Evolutionary conservation across 179 eudicot species (phyloP), one percentile per base, ranked within the genome.

Genomic region (Patellifolia procumbens): DNA sequence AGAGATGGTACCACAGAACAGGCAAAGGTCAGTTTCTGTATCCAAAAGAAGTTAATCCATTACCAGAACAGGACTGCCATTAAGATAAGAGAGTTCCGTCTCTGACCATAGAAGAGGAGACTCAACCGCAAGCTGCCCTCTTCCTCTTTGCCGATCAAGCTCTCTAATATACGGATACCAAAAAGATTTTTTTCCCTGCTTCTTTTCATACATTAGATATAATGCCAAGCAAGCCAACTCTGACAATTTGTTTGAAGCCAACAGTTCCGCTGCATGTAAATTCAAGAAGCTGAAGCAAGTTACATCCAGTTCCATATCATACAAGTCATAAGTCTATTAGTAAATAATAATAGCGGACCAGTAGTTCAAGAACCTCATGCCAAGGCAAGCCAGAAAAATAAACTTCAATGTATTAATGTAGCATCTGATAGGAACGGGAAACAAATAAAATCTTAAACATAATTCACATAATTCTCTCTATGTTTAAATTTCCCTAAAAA

Each of bases 181-280:
- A 77, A 93, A 89, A 45, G 99, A 96, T 84, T 87, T 87, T 78
- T 89, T 91, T 4, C 98, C 95, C 79, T 96, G 99, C 87, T 96
- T 96, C 88, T 96, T 96, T 86, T 96, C 99, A 83, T 96, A 96
- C 99, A 96, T 96, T 69, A 96, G 81, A 88, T 96, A 96, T 62
- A 96, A 85, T 51, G 98, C 99, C 89, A 96, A 87, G 85, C 99
- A 96, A 74, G 99, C 99, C 82, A 96, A 79, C 83, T 96, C 99
- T 37, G 99, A 96, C 76, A 96, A 82, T 78, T 96, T 96, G 89
- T 93, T 96, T 48, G 99, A 88, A 52, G 99, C 91, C 73, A 96
- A 82, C 76, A 96, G 89, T 78, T 96, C 99, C 74, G 99, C 99
- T 96, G 97, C 88, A 85, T 31, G 29, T 78, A 63, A 35, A 78